These are phyloP conservation scores for Phragmites australis DNA, from an alignment of 176 grass and related monocot genomes.

Conservation along the genomic window DNA sequence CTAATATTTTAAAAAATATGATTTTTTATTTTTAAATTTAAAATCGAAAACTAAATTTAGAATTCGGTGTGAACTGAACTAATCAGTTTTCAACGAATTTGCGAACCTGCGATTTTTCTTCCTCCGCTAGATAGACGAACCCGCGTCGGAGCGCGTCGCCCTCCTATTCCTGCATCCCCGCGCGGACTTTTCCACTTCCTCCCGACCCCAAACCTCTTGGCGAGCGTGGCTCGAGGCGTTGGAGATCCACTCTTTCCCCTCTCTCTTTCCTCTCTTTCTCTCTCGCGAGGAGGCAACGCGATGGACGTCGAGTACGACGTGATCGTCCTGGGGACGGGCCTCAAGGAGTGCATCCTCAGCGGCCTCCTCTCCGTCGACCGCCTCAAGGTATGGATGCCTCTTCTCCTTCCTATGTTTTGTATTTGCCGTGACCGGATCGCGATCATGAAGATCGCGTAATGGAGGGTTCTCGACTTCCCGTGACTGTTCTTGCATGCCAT, in stretches of 20 bases:
- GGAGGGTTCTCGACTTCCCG: neutral
- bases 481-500: no score
- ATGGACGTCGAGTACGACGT: slow-evolving; percentile 90
- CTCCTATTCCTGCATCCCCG: no score
- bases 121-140: no score
- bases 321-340: slow-evolving; percentile 81
- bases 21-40: no score
- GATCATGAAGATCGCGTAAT: neutral
- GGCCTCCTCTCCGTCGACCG: slow-evolving; percentile 85
- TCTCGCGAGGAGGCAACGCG: neutral
- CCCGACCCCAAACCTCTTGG: neutral
- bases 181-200: neutral
- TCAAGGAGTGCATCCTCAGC: slow-evolving; percentile 94
- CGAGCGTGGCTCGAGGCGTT: neutral
- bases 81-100: no score
- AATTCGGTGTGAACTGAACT: no score
- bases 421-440: neutral
- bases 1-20: no score
- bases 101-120: no score
- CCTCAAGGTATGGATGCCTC: slow-evolving; percentile 63
- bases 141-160: no score
- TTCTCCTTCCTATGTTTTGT: neutral
- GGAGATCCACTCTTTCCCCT: slow-evolving; percentile 25
- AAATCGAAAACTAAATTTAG: no score
- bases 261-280: neutral